Conservation (phyloP, 495 filamentous ascomycete species). For the Sordaria brevicollis region DNA sequence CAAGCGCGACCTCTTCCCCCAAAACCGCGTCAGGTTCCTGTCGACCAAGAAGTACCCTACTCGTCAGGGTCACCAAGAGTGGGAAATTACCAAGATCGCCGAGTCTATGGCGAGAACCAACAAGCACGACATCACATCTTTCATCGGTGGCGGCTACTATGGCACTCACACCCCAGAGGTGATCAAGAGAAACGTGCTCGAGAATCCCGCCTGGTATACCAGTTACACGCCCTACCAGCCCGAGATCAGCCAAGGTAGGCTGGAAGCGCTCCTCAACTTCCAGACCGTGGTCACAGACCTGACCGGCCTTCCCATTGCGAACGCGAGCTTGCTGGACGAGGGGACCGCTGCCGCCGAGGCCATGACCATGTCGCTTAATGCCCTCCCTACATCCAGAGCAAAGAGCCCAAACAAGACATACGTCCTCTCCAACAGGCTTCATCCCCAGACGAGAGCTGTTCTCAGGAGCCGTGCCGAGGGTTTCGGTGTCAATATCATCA, state of each 20-base stretch:
- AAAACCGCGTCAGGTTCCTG: slow-evolving; percentile 10
- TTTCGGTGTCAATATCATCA: slow-evolving; percentile 73
- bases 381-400: slow-evolving; percentile 58
- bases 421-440: slow-evolving; percentile 72
- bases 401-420: slow-evolving; percentile 71
- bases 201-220: slow-evolving; percentile 96
- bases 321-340: slow-evolving; percentile 91
- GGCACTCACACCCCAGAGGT: slow-evolving; percentile 80
- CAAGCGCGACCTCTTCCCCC: slow-evolving; percentile 30
- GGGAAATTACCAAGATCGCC: slow-evolving; percentile 29
- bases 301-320: slow-evolving; percentile 80
- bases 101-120: slow-evolving; percentile 55
- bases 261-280: slow-evolving; percentile 93
- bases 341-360: slow-evolving; percentile 92
- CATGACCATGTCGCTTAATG: slow-evolving; percentile 87
- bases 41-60: background rate
- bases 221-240: slow-evolving; percentile 98
- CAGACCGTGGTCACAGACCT: slow-evolving; percentile 91
- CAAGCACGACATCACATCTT: slow-evolving; percentile 52
- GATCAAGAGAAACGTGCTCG: slow-evolving; percentile 88
- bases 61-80: slow-evolving; percentile 23
- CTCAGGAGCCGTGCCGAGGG: slow-evolving; percentile 84
- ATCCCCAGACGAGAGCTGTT: slow-evolving; percentile 84
- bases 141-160: slow-evolving; percentile 85
- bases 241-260: slow-evolving; percentile 89